These are phyloP conservation scores for Ceratocystis alfenasii DNA, from an alignment of 2,329 filamentous ascomycete species.

Conservation along the genomic window DNA sequence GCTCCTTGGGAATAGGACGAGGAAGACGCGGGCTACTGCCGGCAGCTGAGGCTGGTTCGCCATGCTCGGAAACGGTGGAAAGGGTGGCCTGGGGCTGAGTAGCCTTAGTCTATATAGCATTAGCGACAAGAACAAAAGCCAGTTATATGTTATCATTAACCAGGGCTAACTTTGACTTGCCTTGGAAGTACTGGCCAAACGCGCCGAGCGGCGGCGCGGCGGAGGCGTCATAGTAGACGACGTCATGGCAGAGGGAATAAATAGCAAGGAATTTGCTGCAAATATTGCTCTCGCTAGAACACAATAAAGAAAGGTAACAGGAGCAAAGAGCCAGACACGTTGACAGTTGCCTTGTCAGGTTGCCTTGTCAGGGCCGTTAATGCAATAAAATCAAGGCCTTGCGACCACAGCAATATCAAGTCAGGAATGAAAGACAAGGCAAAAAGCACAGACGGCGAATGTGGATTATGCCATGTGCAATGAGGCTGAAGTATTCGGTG, in stretches of 20 bases:
- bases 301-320: neutral
- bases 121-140: neutral
- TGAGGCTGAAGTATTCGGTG: no score
- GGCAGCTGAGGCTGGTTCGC: slow-evolving; percentile 28
- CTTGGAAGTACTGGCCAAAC: slow-evolving; percentile 33
- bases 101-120: slow-evolving; percentile 25
- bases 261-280: no score
- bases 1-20: slow-evolving; percentile 2
- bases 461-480: no score
- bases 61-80: slow-evolving; percentile 35
- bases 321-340: neutral
- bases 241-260: slow-evolving; percentile 1
- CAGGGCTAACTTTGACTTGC: slow-evolving; percentile 26
- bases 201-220: slow-evolving; percentile 36
- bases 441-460: no score
- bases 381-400: neutral
- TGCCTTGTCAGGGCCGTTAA: neutral
- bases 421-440: no score
- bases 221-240: slow-evolving; percentile 30
- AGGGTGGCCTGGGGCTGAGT: slow-evolving; percentile 30
- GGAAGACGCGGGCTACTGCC: slow-evolving; percentile 17
- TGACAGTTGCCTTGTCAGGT: no score
- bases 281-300: neutral
- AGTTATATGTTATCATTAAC: neutral
- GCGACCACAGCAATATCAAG: no score